Base-by-base conservation (phyloP, 306 rosid genomes). In the Parietaria judaica region DNA sequence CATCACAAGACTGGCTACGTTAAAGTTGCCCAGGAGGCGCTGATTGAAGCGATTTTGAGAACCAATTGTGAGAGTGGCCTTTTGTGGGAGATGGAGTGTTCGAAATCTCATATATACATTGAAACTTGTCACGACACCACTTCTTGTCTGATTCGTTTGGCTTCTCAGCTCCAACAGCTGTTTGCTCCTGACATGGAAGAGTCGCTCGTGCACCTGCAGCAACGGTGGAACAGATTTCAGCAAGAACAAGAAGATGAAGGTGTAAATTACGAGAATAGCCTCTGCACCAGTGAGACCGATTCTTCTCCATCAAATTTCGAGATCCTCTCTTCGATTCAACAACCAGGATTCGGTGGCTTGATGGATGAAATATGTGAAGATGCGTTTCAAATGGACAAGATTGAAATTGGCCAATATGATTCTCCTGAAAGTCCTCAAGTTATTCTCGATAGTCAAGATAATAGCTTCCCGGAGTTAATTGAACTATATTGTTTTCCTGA, bases 121-220 rank as follows among this genome's bases (percentile, higher is more conserved):
- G 95, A 88, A 59, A 88, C 98, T 17, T 92, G 98, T 80, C 75
- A 77, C 68, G 95, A 92, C 75, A 86, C 98, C 57, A 79, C 91
- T 59, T 78, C 94, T 72, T 23, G 81, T 74, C 66, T 92, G 76
- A 78, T 88, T 74, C 81, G 82, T 75, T 77, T 92, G 78, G 88
- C 83, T 69, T 75, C 85, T 76, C 98, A 92, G 71, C 89, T 92
- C 56, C 96, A 88, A 72, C 86, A 77, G 70, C 66, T 92, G 55
- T 92, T 85, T 88, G 94, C 98, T 70, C 98, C 96, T 61, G 96
- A 92, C 70, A 73, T 92, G 51, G 96, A 88, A 84, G 98, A 92
- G 72, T 88, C 95, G 15, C 41, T 88, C 14, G 85, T 84, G 71
- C 98, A 92, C 76, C 80, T 92, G 88, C 95, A 92, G 83, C 83